Conservation (phyloP, 169 alveolate species). For the Eimeria maxima region DNA sequence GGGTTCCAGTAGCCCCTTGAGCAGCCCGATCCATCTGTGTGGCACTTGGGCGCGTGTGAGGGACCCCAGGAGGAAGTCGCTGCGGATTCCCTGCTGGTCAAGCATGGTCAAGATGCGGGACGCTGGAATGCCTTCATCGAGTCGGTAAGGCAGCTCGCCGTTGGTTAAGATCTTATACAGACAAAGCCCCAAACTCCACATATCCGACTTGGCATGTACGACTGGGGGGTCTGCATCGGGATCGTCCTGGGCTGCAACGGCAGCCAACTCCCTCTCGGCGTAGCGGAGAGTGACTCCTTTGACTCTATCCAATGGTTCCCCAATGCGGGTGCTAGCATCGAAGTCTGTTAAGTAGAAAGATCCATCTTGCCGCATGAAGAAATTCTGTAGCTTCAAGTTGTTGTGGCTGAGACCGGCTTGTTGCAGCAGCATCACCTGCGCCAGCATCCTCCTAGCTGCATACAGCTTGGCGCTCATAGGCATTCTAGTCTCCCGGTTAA, state of each 20-base stretch:
- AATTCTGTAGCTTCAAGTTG: background rate
- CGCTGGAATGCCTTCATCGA: background rate
- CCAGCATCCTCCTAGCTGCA: background rate
- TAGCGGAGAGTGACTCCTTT: background rate
- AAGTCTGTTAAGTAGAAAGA: background rate
- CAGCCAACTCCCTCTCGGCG: background rate
- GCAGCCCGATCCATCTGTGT: background rate
- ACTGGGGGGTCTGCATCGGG: background rate
- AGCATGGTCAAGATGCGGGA: background rate
- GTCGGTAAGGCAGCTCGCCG: background rate
- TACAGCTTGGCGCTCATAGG: background rate
- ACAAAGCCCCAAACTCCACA: slow-evolving; percentile 8
- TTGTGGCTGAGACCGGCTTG: slow-evolving; percentile 48
- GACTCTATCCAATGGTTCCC: background rate
- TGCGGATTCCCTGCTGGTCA: background rate
- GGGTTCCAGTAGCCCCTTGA: background rate
- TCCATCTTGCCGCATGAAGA: background rate
- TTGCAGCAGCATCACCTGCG: slow-evolving; percentile 54
- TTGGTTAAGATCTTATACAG: background rate
- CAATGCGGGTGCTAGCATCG: background rate
- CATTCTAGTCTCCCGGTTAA: background rate
- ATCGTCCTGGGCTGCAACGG: background rate
- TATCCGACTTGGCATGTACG: background rate
- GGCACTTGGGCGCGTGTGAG: background rate
- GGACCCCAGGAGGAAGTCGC: background rate